A percentile compares a stretch with the other conserved stretches of the same genome.
Evolutionary conservation across 257 asterid species (phyloP).

Genomic region (Thymus mandschuricus): DNA sequence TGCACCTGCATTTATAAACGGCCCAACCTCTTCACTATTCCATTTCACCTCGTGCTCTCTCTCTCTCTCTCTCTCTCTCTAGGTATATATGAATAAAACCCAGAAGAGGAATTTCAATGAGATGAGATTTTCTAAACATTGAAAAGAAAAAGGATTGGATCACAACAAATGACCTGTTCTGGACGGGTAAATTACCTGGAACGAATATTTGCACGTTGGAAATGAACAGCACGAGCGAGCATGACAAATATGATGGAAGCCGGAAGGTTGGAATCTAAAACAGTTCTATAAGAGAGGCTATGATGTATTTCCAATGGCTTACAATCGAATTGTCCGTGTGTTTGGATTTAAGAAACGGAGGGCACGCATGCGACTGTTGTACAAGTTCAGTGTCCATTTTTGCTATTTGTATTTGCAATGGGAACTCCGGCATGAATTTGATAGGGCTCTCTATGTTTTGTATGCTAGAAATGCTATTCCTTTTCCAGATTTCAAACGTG

Average conservation of each 20-base stretch:
- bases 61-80: background rate
- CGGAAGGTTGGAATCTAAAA: background rate
- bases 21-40: background rate
- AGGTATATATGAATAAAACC: background rate
- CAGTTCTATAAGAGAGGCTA: background rate
- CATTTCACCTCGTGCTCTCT: constrained; percentile 30
- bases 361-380: background rate
- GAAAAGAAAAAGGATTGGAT: background rate
- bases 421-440: background rate
- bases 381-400: background rate
- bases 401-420: background rate
- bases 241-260: no score
- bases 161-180: no score
- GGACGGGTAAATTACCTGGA: background rate
- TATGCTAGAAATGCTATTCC: background rate
- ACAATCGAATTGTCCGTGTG: background rate
- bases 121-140: no score
- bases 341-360: background rate
- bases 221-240: background rate
- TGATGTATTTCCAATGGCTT: background rate
- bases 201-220: no score
- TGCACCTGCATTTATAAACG: constrained; percentile 15
- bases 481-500: background rate
- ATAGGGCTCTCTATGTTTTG: background rate
- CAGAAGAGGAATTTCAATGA: background rate